phyloP scores from a whole-genome alignment of 2,329 filamentous ascomycete genomes.

The Fusarium mangiferae region DNA sequence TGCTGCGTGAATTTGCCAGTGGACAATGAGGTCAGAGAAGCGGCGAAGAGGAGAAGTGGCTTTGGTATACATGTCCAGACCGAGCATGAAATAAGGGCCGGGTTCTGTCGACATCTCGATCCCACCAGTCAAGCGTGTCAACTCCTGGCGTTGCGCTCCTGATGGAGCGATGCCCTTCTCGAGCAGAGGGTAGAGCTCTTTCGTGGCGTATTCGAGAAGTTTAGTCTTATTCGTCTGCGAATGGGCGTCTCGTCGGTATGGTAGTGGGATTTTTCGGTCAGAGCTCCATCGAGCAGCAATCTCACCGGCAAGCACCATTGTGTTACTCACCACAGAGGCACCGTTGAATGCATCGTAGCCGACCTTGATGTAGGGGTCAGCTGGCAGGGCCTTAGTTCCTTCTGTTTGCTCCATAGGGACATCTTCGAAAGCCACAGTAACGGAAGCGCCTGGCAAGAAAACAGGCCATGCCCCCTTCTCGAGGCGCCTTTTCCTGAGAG shows the following conservation, averaged over 20 bases:
- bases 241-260: conserved; percentile 64
- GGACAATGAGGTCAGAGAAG: conserved; percentile 69
- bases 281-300: conserved; percentile 70
- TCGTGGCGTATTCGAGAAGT: conserved; percentile 51
- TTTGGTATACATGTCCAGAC: conserved; percentile 69
- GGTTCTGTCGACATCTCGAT: conserved; percentile 64
- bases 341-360: conserved; percentile 45
- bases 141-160: conserved; percentile 43
- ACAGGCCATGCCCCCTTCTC: conserved; percentile 61
- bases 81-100: conserved; percentile 66
- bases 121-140: conserved; percentile 54
- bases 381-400: conserved; percentile 45
- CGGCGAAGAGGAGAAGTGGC: conserved; percentile 74
- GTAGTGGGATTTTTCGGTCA: conserved; percentile 66
- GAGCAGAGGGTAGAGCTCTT: conserved; percentile 50
- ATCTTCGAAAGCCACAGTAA: conserved; percentile 56
- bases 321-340: conserved; percentile 50
- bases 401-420: conserved; percentile 34
- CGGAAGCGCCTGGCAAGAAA: conserved; percentile 56
- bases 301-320: conserved; percentile 71
- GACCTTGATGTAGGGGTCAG: conserved; percentile 63
- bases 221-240: conserved; percentile 50
- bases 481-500: conserved; percentile 56
- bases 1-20: conserved; percentile 74
- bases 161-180: conserved; percentile 48